Conservation (phyloP, 345 rosid species). For the Aethionema arabicum region DNA sequence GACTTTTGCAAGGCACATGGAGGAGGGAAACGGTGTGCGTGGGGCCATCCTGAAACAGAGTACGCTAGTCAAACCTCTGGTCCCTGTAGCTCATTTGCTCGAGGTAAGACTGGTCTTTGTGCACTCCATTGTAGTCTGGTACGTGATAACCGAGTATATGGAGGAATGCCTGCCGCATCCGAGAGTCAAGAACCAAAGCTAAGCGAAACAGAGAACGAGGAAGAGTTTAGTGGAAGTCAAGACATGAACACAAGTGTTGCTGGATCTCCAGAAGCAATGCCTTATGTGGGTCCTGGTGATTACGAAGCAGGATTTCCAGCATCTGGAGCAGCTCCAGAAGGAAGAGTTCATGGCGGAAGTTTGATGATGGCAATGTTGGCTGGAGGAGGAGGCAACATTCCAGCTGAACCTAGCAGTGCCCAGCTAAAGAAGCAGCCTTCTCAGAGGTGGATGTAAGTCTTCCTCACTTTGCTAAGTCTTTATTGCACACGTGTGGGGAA, state of each 20-base stretch:
- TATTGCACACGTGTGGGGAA: slow-evolving; percentile 6
- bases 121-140: slow-evolving; percentile 72
- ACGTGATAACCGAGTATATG: slow-evolving; percentile 84
- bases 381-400: slow-evolving; percentile 40
- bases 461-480: slow-evolving; percentile 22
- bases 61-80: slow-evolving; percentile 49
- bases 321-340: slow-evolving; percentile 62
- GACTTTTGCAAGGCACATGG: slow-evolving; percentile 98
- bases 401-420: slow-evolving; percentile 37
- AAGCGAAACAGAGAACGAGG: slow-evolving; percentile 50
- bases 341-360: slow-evolving; percentile 96
- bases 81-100: slow-evolving; percentile 83
- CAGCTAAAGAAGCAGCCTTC: slow-evolving; percentile 15
- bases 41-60: slow-evolving; percentile 89
- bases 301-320: slow-evolving; percentile 37
- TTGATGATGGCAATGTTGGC: slow-evolving; percentile 69
- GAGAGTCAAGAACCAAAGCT: slow-evolving; percentile 52
- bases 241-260: slow-evolving; percentile 49
- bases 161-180: slow-evolving; percentile 63
- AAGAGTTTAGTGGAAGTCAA: slow-evolving; percentile 45
- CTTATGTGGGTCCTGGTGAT: slow-evolving; percentile 43
- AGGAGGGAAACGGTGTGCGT: slow-evolving; percentile 91
- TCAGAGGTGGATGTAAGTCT: slow-evolving; percentile 53
- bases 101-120: slow-evolving; percentile 92
- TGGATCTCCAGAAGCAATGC: slow-evolving; percentile 38